phyloP scores from a whole-genome alignment of 345 rosid species.

The Punica granatum region DNA sequence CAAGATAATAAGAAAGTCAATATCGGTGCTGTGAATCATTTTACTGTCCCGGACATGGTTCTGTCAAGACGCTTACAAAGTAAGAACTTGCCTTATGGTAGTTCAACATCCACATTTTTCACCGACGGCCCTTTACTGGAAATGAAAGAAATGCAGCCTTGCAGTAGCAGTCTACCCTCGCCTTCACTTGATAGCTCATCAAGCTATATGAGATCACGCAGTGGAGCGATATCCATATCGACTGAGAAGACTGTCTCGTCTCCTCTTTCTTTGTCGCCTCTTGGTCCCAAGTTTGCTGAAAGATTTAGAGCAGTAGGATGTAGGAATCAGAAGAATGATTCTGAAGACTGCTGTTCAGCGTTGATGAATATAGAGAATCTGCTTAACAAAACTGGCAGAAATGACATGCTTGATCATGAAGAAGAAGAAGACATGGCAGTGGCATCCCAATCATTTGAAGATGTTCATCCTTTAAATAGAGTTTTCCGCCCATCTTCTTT shows the following conservation, averaged over 20 bases:
- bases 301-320: conserved; percentile 35
- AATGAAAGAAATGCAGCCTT: conserved; percentile 18
- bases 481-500: conserved; percentile 46
- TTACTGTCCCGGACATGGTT: conserved; percentile 27
- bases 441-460: conserved; percentile 53
- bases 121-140: conserved; percentile 78
- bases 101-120: conserved; percentile 35
- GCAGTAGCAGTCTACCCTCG: conserved; percentile 23
- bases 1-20: conserved; percentile 58
- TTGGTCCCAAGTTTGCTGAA: conserved; percentile 68
- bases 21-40: conserved; percentile 30
- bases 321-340: conserved; percentile 26
- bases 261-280: conserved; percentile 73
- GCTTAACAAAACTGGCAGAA: conserved; percentile 22
- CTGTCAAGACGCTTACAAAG: conserved; percentile 40
- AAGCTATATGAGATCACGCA: conserved; percentile 26
- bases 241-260: conserved; percentile 28
- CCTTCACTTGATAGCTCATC: conserved; percentile 30
- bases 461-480: conserved; percentile 36
- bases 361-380: conserved; percentile 34
- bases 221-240: conserved; percentile 41
- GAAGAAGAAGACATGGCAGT: conserved; percentile 33
- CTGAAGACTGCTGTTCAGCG: conserved; percentile 20
- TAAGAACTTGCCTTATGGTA: conserved; percentile 25
- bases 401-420: conserved; percentile 17